Evolutionary conservation across 2,329 filamentous ascomycete genomes (phyloP).

Genomic region (Penicillium sp.): DNA sequence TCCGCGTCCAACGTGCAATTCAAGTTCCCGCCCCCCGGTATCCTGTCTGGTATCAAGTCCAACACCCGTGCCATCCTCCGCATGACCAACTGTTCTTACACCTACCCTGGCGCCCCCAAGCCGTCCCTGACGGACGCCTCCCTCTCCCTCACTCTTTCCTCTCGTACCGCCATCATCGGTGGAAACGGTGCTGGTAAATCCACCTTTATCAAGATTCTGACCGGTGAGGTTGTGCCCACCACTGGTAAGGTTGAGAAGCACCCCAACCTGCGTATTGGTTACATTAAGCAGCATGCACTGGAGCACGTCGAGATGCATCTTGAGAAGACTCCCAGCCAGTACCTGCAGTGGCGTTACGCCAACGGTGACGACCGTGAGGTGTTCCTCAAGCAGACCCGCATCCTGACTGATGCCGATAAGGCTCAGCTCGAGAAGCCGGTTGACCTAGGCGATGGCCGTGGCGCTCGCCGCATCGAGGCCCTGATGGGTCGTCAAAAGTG

Average conservation of each 20-base stretch:
- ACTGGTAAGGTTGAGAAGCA: slow-evolving; percentile 93
- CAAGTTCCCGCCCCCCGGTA: slow-evolving; percentile 96
- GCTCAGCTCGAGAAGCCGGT: slow-evolving; percentile 89
- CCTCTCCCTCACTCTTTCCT: slow-evolving; percentile 85
- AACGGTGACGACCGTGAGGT: slow-evolving; percentile 97
- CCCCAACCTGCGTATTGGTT: slow-evolving; percentile 96
- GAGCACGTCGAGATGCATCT: slow-evolving; percentile 99
- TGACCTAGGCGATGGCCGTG: slow-evolving; percentile 80
- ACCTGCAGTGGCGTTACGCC: slow-evolving; percentile 97
- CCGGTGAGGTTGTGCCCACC: slow-evolving; percentile 84
- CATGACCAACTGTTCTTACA: slow-evolving; percentile 88
- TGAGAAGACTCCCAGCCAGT: slow-evolving; percentile 99
- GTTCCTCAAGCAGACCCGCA: slow-evolving; percentile 93
- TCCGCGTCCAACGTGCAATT: slow-evolving; percentile 87
- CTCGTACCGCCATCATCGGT: slow-evolving; percentile 92
- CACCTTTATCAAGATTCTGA: slow-evolving; percentile 95
- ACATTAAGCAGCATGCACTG: slow-evolving; percentile 98
- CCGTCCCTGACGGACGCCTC: slow-evolving; percentile 85
- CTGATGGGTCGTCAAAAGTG: slow-evolving; percentile 96
- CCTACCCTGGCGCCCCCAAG: slow-evolving; percentile 87
- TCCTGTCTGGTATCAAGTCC: slow-evolving; percentile 93
- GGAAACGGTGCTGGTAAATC: slow-evolving; percentile 98
- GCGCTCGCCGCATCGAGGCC: slow-evolving; percentile 75
- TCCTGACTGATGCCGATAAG: slow-evolving; percentile 80
- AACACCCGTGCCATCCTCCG: slow-evolving; percentile 90